Percentiles rank a stretch among this genome's conserved stretches.
phyloP scores from a whole-genome alignment of 768 basidiomycete genomes.

The Lentinula sp. region DNA sequence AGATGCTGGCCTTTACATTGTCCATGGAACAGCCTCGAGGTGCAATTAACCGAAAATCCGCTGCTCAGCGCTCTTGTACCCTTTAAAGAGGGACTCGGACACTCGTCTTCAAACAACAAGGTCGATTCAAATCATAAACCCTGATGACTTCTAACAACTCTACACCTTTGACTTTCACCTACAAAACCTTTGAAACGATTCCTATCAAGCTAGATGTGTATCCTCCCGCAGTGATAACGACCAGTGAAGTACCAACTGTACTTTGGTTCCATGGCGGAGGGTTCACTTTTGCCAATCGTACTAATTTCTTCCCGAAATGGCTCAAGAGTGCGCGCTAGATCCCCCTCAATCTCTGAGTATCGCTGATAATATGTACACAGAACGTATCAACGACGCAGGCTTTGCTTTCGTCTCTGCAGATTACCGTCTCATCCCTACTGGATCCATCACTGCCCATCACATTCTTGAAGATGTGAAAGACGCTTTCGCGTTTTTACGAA shows the following conservation, averaged over 20 bases:
- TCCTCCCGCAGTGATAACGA: background rate
- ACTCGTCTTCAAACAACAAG: background rate
- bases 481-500: constrained; percentile 40
- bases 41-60: background rate
- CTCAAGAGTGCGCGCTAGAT: constrained; percentile 35
- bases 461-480: constrained; percentile 54
- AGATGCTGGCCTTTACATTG: no score
- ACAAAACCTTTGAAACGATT: background rate
- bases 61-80: background rate
- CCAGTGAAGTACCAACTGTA: constrained; percentile 10
- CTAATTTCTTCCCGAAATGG: constrained; percentile 62
- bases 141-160: background rate
- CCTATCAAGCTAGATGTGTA: background rate
- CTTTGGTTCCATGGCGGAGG: constrained; percentile 51
- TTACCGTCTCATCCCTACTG: constrained; percentile 50
- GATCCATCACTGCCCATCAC: constrained; percentile 46
- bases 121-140: background rate
- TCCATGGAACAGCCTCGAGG: background rate
- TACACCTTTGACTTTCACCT: background rate
- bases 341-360: background rate
- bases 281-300: constrained; percentile 50
- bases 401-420: constrained; percentile 58
- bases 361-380: constrained; percentile 20
- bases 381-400: constrained; percentile 37
- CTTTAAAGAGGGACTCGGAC: background rate